Evolutionary conservation across 2,329 filamentous ascomycete species (phyloP).

Genomic region (Xylariomycetidae sp.): DNA sequence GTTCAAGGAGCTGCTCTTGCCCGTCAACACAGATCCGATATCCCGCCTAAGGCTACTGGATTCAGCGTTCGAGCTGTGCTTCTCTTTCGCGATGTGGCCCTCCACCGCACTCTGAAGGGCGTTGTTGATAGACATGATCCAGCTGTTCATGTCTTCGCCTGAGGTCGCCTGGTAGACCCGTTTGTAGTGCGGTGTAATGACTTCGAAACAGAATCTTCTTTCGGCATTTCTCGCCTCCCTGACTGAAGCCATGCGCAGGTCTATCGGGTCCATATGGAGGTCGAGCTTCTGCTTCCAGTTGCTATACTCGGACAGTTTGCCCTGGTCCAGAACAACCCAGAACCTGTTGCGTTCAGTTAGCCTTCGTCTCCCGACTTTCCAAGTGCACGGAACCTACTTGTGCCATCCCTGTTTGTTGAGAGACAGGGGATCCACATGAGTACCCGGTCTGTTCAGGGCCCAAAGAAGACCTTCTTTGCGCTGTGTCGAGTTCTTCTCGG

Average conservation of each 20-base stretch:
- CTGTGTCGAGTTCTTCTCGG: slow-evolving; percentile 58
- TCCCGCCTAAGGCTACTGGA: slow-evolving; percentile 65
- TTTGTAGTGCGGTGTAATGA: slow-evolving; percentile 94
- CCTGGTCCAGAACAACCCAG: slow-evolving; percentile 97
- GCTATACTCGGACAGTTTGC: slow-evolving; percentile 94
- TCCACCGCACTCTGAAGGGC: slow-evolving; percentile 94
- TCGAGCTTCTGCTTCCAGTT: slow-evolving; percentile 99
- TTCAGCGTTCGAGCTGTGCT: slow-evolving; percentile 39
- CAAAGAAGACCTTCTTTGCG: slow-evolving; percentile 92
- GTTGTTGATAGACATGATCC: slow-evolving; percentile 96
- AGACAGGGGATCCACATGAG: slow-evolving; percentile 90
- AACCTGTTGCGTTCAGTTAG: slow-evolving; percentile 52
- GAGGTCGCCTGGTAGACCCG: slow-evolving; percentile 96
- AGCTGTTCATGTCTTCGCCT: slow-evolving; percentile 95
- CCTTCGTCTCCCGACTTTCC: neutral
- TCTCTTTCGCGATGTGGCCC: slow-evolving; percentile 57
- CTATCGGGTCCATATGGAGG: slow-evolving; percentile 95
- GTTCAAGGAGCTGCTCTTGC: slow-evolving; percentile 72
- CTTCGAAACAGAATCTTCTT: slow-evolving; percentile 93
- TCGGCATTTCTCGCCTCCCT: slow-evolving; percentile 93
- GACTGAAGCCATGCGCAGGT: slow-evolving; percentile 93
- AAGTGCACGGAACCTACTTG: slow-evolving; percentile 63
- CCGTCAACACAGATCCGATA: slow-evolving; percentile 87
- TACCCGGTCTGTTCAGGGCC: slow-evolving; percentile 87
- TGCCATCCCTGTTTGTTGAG: slow-evolving; percentile 98